Evolutionary conservation across 1,139 yeast genomes (phyloP).

Genomic region (Debaryomyces nepalensis): DNA sequence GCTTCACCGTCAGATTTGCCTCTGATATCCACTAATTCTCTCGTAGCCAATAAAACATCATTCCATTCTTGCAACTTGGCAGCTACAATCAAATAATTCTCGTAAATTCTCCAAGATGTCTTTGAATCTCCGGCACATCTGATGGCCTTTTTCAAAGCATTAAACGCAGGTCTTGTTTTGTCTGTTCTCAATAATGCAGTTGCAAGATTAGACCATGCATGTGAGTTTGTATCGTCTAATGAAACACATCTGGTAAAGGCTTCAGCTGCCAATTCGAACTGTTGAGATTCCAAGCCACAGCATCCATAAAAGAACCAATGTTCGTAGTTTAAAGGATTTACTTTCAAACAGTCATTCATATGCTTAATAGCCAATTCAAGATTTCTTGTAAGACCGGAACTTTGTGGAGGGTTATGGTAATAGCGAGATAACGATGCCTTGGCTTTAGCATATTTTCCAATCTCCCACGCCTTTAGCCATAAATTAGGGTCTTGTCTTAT

Average conservation of each 20-base stretch:
- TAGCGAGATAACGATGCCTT: slow-evolving; percentile 81
- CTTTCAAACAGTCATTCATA: slow-evolving; percentile 72
- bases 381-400: slow-evolving; percentile 57
- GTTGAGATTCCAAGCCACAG: slow-evolving; percentile 75
- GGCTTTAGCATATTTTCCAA: slow-evolving; percentile 83
- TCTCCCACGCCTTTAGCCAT: slow-evolving; percentile 89
- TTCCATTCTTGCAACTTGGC: slow-evolving; percentile 83
- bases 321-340: slow-evolving; percentile 76
- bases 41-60: slow-evolving; percentile 77
- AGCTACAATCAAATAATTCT: slow-evolving; percentile 83
- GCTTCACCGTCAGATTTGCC: slow-evolving; percentile 60
- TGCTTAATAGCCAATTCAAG: slow-evolving; percentile 63
- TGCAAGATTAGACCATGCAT: slow-evolving; percentile 95
- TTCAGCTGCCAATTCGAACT: slow-evolving; percentile 82
- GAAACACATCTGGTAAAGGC: slow-evolving; percentile 93
- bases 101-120: slow-evolving; percentile 89
- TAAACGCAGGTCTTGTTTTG: slow-evolving; percentile 76
- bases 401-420: slow-evolving; percentile 67
- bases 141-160: slow-evolving; percentile 80
- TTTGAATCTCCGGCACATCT: slow-evolving; percentile 65
- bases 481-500: slow-evolving; percentile 72
- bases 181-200: slow-evolving; percentile 71
- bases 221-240: slow-evolving; percentile 78
- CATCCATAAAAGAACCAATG: slow-evolving; percentile 96
- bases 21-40: slow-evolving; percentile 57